Percentiles rank a stretch among this genome's conserved stretches.
Conservation (phyloP, 148 eudicot genomes). For the Oxyria digyna region DNA sequence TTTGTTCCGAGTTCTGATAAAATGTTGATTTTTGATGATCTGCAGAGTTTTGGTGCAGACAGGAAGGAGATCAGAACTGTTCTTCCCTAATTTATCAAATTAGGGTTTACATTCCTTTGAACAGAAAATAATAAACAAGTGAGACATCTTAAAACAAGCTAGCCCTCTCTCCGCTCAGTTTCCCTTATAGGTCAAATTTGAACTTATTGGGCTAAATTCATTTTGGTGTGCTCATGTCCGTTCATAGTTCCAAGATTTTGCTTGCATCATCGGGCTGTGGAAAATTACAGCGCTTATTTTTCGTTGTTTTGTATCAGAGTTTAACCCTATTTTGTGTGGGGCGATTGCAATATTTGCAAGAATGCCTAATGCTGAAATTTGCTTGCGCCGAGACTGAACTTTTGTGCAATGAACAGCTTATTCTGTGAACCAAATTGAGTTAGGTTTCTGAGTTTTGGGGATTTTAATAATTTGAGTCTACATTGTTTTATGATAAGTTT, state of each 20-base stretch:
- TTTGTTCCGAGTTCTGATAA: neutral
- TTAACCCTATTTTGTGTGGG: neutral
- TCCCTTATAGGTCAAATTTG: neutral
- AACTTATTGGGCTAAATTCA: neutral
- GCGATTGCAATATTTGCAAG: neutral
- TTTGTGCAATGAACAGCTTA: neutral
- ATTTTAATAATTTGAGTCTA: too few species aligned
- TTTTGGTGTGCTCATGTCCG: slow-evolving; percentile 3
- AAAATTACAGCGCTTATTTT: neutral
- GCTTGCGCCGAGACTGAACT: neutral
- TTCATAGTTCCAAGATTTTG: neutral
- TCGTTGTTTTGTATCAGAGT: neutral
- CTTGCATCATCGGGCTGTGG: neutral
- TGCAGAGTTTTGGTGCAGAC: slow-evolving; percentile 87
- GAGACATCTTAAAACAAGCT: neutral
- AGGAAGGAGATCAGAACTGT: slow-evolving; percentile 63
- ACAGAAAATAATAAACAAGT: neutral
- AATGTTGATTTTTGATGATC: neutral
- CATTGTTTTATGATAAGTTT: too few species aligned
- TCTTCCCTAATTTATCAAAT: slow-evolving; percentile 41
- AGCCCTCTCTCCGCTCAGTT: neutral
- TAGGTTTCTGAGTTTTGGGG: too few species aligned
- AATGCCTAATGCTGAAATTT: neutral
- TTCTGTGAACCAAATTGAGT: too few species aligned
- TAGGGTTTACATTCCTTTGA: neutral